Evolutionary conservation across 495 filamentous ascomycete genomes (phyloP).

Genomic region (Geoglossum glabrum): DNA sequence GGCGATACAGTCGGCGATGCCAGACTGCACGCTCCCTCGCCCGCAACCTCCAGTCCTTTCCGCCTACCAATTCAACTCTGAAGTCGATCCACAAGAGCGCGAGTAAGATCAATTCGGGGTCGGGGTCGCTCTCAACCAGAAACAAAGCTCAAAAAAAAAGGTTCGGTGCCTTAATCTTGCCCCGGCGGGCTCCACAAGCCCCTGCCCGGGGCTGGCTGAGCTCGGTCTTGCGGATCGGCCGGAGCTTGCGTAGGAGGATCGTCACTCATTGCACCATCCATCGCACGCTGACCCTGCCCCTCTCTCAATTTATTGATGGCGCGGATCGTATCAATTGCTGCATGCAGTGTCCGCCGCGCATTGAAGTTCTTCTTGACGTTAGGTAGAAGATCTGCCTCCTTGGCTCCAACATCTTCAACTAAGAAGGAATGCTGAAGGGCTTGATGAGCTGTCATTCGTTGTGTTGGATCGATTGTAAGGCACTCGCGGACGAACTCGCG

Average conservation of each 20-base stretch:
- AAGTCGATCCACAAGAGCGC: no score
- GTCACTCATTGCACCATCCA: conserved; percentile 56
- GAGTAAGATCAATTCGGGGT: not conserved
- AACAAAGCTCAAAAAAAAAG: not conserved
- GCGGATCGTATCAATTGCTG: conserved; percentile 93
- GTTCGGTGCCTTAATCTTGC: not conserved
- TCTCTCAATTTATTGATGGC: conserved; percentile 93
- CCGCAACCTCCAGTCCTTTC: not conserved
- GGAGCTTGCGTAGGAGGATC: conserved; percentile 27
- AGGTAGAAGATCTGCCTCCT: conserved; percentile 61
- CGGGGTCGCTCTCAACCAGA: not conserved
- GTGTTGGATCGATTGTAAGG: conserved; percentile 68
- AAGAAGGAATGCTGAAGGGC: conserved; percentile 82
- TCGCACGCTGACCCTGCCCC: conserved; percentile 56
- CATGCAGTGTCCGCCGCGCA: conserved; percentile 77
- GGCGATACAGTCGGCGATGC: not conserved
- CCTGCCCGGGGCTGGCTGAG: not conserved
- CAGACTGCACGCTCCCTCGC: not conserved
- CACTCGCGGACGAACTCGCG: conserved; percentile 79
- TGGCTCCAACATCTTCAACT: conserved; percentile 28
- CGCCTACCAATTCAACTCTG: not conserved
- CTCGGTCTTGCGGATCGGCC: not conserved
- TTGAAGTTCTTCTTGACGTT: conserved; percentile 99
- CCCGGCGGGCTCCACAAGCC: not conserved
- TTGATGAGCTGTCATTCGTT: conserved; percentile 86